Evolutionary conservation across 192 early-diverging fungal genomes (phyloP), one percentile per base, ranked within the genome.

Genomic region (Spizellomyces sp.): DNA sequence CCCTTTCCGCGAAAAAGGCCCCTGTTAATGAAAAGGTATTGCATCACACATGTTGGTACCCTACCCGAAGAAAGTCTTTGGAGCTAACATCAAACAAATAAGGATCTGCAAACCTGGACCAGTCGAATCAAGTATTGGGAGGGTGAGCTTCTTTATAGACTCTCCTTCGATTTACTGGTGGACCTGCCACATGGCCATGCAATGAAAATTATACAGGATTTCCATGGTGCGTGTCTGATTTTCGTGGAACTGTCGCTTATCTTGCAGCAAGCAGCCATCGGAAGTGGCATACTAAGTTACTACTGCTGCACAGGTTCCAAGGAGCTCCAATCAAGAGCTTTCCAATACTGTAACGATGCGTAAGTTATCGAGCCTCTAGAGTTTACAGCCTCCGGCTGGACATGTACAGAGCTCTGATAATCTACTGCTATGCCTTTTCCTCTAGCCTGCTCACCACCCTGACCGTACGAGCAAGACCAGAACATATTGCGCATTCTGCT

Each of bases 341-440:
- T 61, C 21, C 15, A 15, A 61, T 61, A 27, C 59, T 41, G 17
- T 41, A 15, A 61, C 36, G 59, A 41, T 61, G 59, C 59, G 59
- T 61, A 61, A 61, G 59, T 61, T 19, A n/a, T 54, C 50, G 14
- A 54, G 14, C 50, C 14, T n/a, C 14, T 12, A 54, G 17, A 54
- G 17, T 54, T 41, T 41, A 15, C 59, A 61, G 21, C 15, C 36
- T 14, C 9, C 36, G 15, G 15, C 59, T 61, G 14, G 42, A 61
- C 17, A 15, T 15, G 15, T 19, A 54, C 50, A 54, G 27, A 36
- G 27, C 27, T 36, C 27, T 36, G 27, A 36, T 36, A 36, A 36
- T 36, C 27, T 36, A 36, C 27, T 36, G 27, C 27, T 36, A 36
- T 36, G 27, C 27, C 27, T 36, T 36, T 36, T 54, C 50, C 50